Base-by-base conservation (phyloP, 768 basidiomycete genomes). In the Pleurotus citrinopileatus region DNA sequence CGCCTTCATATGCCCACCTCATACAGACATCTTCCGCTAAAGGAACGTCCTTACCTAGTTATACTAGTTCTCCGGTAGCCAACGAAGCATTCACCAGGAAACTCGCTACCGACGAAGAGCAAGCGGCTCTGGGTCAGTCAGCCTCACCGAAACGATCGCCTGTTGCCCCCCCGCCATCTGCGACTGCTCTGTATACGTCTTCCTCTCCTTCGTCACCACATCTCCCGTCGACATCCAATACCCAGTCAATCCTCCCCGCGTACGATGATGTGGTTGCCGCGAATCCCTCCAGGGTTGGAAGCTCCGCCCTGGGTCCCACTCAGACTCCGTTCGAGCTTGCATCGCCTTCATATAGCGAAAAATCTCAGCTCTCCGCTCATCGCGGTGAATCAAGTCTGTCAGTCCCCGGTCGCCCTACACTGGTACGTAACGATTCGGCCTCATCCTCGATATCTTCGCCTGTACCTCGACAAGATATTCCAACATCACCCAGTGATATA, bases 31-130 rank as follows among this genome's bases (percentile, higher is more conserved):
- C 45, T 19, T 47, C 45, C 29, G 8, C n/a, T 28, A 13, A 17
- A 12, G 17, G 42, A 25, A 8, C 51, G 26, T 25, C 23, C 10
- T 29, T 25, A 4, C 57, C 40, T 0, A 43, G 55, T 44, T 65
- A 67, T 29, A 63, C 19, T 17, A 57, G 59, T 65, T 45, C 34
- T 38, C 29, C 53, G 3, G 36, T 53, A 38, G 72, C 73, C 37
- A 78, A 80, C 55, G 79, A 78, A 55, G 76, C 71, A 0, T 66
- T 76, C 42, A 76, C 78, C 34, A 72, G 75, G 12, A 62, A 57
- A 44, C 54, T 73, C 7, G 65, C 65, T 3, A 7, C 27, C 13
- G 52, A 40, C 10, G 52, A 53, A 20, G 38, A 29, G 28, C 34
- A 13, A 10, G 20, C 17, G 32, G n/a, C 10, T 19, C 19, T 8